These are phyloP conservation scores for Elongisporangium undulatum DNA, from an alignment of 352 stramenopile genomes.

Conservation along the genomic window DNA sequence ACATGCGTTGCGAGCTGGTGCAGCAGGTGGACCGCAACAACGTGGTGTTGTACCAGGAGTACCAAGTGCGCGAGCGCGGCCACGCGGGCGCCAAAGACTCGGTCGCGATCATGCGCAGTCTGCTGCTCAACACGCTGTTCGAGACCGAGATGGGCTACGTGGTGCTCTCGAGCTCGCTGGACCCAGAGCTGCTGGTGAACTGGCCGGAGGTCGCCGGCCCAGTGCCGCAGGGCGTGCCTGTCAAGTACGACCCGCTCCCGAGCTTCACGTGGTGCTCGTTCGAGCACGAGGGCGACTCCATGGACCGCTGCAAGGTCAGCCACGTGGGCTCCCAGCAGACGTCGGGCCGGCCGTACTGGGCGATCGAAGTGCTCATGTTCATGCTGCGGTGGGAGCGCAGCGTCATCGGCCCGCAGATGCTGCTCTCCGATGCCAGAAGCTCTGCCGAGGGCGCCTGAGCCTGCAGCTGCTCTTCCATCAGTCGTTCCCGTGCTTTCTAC, in stretches of 20 bases:
- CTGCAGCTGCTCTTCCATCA: slow-evolving; percentile 2
- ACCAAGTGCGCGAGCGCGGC: slow-evolving; percentile 3
- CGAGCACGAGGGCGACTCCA: background rate
- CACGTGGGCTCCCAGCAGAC: background rate
- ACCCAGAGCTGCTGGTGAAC: background rate
- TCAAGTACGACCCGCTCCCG: background rate
- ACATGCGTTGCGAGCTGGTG: slow-evolving; percentile 8
- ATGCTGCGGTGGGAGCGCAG: background rate
- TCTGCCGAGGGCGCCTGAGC: slow-evolving; percentile 11
- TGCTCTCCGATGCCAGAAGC: slow-evolving; percentile 29
- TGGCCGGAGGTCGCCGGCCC: background rate
- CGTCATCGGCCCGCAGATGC: slow-evolving; percentile 6
- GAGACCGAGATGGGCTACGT: background rate
- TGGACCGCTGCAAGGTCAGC: background rate
- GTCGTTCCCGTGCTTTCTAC: background rate
- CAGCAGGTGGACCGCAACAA: background rate
- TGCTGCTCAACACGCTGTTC: background rate
- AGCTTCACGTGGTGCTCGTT: background rate
- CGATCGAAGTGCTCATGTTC: background rate
- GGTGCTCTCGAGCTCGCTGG: background rate
- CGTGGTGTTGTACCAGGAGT: background rate
- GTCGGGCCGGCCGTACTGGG: background rate
- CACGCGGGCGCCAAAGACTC: background rate
- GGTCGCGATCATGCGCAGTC: slow-evolving; percentile 3
- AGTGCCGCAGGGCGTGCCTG: background rate